Evolutionary conservation across 1,284 basidiomycete species (phyloP).

Genomic region (Sparassis latifolia): DNA sequence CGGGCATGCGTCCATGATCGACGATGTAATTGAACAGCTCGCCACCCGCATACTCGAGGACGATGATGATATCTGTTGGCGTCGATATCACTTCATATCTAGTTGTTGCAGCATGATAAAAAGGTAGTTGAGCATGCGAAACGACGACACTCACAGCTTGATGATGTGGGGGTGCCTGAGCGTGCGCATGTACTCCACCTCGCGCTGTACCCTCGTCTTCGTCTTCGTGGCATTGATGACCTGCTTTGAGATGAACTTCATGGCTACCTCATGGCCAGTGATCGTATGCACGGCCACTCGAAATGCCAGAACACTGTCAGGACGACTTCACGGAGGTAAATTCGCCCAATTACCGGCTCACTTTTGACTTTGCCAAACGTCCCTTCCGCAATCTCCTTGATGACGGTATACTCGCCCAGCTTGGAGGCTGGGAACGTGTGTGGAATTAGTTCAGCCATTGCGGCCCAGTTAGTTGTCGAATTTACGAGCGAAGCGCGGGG

Average conservation of each 20-base stretch:
- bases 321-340: conserved; percentile 4
- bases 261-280: conserved; percentile 93
- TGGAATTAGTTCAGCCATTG: conserved; percentile 20
- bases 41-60: conserved; percentile 88
- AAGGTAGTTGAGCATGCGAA: conserved; percentile 1
- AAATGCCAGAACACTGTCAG: conserved; percentile 2
- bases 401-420: conserved; percentile 75
- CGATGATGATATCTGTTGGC: conserved; percentile 91
- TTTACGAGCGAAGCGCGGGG: neutral
- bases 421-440: conserved; percentile 44
- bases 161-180: conserved; percentile 93
- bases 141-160: conserved; percentile 61
- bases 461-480: neutral
- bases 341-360: conserved; percentile 34
- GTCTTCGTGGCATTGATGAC: conserved; percentile 91
- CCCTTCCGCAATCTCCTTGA: conserved; percentile 77
- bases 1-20: conserved; percentile 80
- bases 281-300: conserved; percentile 91
- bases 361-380: conserved; percentile 99
- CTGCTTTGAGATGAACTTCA: conserved; percentile 96
- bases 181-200: conserved; percentile 92
- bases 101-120: neutral
- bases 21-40: conserved; percentile 97
- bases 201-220: conserved; percentile 87
- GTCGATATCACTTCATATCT: conserved; percentile 96